Base-by-base conservation (phyloP, 1,139 yeast genomes). In the Pichia cactophila region DNA sequence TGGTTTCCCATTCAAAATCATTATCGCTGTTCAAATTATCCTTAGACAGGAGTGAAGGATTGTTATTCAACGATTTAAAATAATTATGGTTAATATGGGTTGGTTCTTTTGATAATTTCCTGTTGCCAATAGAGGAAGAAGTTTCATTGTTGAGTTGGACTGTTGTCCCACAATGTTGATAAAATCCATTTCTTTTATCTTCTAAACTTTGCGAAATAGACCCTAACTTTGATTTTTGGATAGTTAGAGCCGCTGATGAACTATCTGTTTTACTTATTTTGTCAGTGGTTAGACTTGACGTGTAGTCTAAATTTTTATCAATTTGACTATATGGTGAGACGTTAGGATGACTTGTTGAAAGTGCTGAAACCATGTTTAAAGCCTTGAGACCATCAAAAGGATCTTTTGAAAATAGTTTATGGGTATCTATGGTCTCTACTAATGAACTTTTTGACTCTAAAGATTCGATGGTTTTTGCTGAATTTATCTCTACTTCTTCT, bases 1-100 rank as follows among this genome's bases (percentile, higher is more conserved):
- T 48, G 16, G 28, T 48, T 17, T 48, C 48, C 51, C 51, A 48
- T 31, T 33, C 33, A 29, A 48, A 28, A 38, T 31, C 40, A 9
- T 28, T 39, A 20, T 37, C 23, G 23, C 23, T 23, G 5, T 23
- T 23, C 23, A 23, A 23, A 23, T 23, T 23, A 23, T 23, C 23
- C 5, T 23, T 23, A 5, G 23, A 23, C 23, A 23, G 23, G 23
- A 5, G 5, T 23, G 5, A 23, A 5, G 23, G 23, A 5, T 23
- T 23, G 23, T 23, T 23, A 23, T 23, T 23, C 23, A 23, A 23
- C 23, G 31, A 29, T 29, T 29, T 31, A 3, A 5, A 12, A 11
- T 12, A 31, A 31, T 2, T 31, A 10, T 14, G 23, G 23, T 23
- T 23, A 5, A 23, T 23, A 23, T 23, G 23, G 23, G 5, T 5